Evolutionary conservation across 768 basidiomycete species (phyloP).

Genomic region (Termitomyces sp.): DNA sequence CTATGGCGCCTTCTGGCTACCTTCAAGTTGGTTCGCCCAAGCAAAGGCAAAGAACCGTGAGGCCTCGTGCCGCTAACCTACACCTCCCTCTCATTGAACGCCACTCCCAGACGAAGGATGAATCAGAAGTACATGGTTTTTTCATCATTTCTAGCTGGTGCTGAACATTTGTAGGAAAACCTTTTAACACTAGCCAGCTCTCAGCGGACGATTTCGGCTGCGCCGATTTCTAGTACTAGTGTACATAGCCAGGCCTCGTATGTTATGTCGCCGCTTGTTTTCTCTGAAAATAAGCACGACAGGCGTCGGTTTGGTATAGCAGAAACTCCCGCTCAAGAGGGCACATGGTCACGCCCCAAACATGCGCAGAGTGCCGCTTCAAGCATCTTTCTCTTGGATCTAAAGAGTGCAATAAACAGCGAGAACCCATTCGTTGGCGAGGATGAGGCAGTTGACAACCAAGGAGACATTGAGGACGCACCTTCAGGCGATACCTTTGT

Average conservation of each 20-base stretch:
- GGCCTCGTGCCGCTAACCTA: conserved; percentile 11
- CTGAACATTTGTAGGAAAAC: conserved; percentile 4
- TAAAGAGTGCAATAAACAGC: neutral
- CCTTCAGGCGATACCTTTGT: neutral
- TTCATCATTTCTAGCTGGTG: neutral
- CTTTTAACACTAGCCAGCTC: conserved; percentile 9
- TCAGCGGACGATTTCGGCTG: conserved; percentile 14
- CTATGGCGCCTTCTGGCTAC: conserved; percentile 9
- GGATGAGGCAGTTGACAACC: neutral
- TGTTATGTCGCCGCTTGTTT: conserved; percentile 8
- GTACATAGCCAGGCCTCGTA: conserved; percentile 20
- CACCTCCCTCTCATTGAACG: conserved; percentile 10
- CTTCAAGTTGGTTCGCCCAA: neutral
- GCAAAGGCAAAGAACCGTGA: conserved; percentile 3
- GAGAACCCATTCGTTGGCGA: neutral
- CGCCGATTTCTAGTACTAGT: conserved; percentile 16
- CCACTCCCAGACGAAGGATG: conserved; percentile 2
- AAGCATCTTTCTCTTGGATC: conserved; percentile 3
- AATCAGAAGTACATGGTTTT: conserved; percentile 1
- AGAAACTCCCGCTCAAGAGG: conserved; percentile 14
- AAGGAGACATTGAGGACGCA: neutral
- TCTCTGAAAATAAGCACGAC: conserved; percentile 13
- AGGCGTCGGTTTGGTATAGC: conserved; percentile 18
- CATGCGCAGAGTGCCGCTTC: conserved; percentile 1
- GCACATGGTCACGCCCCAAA: conserved; percentile 9